A percentile compares a stretch with the other conserved stretches of the same genome.
Conservation (phyloP, 176 grass and related monocot species). For the Themeda triandra region DNA sequence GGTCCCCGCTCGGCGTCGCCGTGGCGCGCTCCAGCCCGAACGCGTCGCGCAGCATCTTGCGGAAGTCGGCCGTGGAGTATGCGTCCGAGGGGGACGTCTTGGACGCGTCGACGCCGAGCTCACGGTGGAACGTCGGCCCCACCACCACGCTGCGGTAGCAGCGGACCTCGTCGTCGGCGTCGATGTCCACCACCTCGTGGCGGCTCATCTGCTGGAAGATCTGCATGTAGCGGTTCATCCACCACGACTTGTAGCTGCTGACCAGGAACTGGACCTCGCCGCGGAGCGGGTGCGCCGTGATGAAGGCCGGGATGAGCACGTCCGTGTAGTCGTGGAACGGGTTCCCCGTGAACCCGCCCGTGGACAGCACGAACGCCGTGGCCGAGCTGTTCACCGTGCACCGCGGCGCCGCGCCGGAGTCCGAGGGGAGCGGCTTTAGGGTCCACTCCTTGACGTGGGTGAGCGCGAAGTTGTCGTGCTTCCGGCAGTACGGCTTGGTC, state of each 20-base stretch:
- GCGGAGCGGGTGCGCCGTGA: conserved; percentile 42
- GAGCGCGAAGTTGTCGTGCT: conserved; percentile 45
- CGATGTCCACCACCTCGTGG: conserved; percentile 63
- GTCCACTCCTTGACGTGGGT: conserved; percentile 55
- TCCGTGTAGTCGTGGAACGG: conserved; percentile 94
- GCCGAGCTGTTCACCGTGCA: conserved; percentile 55
- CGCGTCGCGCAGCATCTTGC: conserved; percentile 47
- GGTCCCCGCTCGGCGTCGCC: conserved; percentile 45
- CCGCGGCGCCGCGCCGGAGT: background rate
- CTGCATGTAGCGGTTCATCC: conserved; percentile 54
- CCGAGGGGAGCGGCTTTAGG: conserved; percentile 22
- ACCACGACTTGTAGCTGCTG: conserved; percentile 66
- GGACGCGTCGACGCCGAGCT: conserved; percentile 55
- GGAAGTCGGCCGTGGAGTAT: conserved; percentile 53
- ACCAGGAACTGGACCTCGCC: conserved; percentile 75
- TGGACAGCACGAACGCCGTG: conserved; percentile 50
- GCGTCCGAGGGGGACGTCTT: conserved; percentile 22
- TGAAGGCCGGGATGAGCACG: conserved; percentile 76
- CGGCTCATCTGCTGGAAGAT: conserved; percentile 67
- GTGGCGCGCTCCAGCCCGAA: conserved; percentile 64
- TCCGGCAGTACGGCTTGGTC: conserved; percentile 57
- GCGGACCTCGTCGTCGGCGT: conserved; percentile 51
- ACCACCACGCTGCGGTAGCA: conserved; percentile 58
- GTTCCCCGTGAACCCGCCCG: conserved; percentile 74
- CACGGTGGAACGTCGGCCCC: conserved; percentile 63